Evolutionary conservation across 148 eudicot genomes (phyloP).

Genomic region (Tetragonia tetragonoides): DNA sequence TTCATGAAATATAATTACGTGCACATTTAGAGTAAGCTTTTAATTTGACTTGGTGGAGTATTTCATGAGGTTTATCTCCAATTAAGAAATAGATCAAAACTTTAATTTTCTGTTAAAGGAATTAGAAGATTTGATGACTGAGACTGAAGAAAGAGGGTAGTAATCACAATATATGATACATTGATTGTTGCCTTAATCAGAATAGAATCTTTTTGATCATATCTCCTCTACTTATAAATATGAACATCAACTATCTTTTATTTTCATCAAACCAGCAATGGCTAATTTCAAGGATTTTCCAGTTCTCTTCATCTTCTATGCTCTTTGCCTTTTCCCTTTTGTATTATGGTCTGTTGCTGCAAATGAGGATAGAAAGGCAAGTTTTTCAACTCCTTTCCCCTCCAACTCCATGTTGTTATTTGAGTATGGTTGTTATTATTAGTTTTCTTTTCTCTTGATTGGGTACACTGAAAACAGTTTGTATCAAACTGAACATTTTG

Average conservation of each 20-base stretch:
- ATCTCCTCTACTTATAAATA: constrained; percentile 1
- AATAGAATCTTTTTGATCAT: not conserved
- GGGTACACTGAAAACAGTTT: no score
- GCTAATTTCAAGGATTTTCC: constrained; percentile 1
- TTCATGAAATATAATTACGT: no score
- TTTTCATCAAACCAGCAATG: constrained; percentile 20
- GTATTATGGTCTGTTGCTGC: not conserved
- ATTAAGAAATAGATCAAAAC: not conserved
- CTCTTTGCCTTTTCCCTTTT: constrained; percentile 4
- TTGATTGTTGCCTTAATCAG: no score
- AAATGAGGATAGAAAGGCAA: constrained; percentile 31
- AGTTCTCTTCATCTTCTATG: not conserved
- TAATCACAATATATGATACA: not conserved
- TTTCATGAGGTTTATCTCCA: not conserved
- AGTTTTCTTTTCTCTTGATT: no score
- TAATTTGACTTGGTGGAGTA: no score
- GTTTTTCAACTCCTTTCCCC: not conserved
- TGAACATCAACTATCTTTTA: not conserved
- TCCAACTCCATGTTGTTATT: not conserved
- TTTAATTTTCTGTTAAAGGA: no score
- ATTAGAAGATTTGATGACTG: no score
- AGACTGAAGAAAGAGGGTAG: not conserved
- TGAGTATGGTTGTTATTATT: not conserved
- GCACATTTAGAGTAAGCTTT: no score
- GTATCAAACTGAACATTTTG: no score